Base-by-base conservation (phyloP, 2,329 filamentous ascomycete species). In the Penicillium griseofulvum region DNA sequence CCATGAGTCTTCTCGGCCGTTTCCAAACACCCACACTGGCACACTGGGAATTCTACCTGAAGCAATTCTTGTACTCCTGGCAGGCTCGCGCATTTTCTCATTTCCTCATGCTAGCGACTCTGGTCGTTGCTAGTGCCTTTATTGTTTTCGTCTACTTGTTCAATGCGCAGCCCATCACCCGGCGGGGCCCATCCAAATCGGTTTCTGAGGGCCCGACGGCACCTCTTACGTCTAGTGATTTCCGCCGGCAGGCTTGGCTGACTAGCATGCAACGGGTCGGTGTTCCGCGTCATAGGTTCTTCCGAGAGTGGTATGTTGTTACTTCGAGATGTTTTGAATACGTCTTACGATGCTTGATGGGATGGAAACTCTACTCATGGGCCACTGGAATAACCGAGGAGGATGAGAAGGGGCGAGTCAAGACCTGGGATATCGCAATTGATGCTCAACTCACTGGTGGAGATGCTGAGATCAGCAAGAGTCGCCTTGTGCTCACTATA, bases 361-460 rank as follows among this genome's bases (percentile, higher is more conserved):
- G 93, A 37, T 82, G 86, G 62, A 83, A 87, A 28, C 80, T 87
- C 10, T 97, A 94, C 70, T 87, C 91, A 54, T 81, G 86, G 68
- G 76, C 96, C 37, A 93, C 89, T 2, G 90, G 91, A 0, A 83
- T 89, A 45, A 93, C 88, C 1, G 86, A 88, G 62, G 91, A 96
- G 55, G 87, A 96, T 71, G 93, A 97, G 71, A 84, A 83, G 49
- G 92, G 90, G 7, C 85, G 93, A 28, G 83, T 96, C 66, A 94
- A 96, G 75, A 90, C 91, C 0, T 97, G 93, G 93, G 84, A 88
- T 33, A 96, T 96, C 66, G 92, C 92, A 14, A 83, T 97, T 52
- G 93, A 97, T 72, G 91, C 93, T 26, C 93, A 97, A 71, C 81
- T 97, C 19, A 90, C 90, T 10, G 93, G 93, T 39, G 92, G 93